Conservation (phyloP, 176 grass and related monocot species). For the Stipa capillata region DNA sequence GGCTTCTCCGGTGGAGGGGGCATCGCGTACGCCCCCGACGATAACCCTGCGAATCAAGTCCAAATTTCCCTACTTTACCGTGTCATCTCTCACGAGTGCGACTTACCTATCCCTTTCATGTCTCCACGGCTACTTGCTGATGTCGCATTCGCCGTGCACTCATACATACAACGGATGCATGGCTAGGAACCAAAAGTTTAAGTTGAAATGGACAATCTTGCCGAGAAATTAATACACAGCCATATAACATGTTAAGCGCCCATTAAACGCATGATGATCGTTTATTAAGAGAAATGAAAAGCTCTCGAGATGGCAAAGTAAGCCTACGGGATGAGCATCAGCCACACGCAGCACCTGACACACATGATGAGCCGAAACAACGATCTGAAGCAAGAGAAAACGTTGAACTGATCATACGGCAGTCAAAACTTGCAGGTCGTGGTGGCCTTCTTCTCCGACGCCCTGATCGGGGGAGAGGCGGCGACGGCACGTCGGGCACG, state of each 20-base stretch:
- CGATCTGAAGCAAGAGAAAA: not conserved
- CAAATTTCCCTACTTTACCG: not conserved
- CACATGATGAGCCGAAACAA: not conserved
- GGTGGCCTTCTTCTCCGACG: not conserved
- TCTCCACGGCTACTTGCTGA: not conserved
- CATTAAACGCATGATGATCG: not conserved
- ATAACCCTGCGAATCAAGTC: slow-evolving; percentile 27
- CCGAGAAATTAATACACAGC: not conserved
- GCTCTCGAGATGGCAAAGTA: not conserved
- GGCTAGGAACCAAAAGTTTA: not conserved
- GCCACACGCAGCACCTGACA: not conserved
- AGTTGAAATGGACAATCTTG: not conserved
- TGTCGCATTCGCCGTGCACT: not conserved
- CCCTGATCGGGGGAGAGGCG: not conserved
- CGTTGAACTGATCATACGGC: not conserved
- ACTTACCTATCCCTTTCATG: not conserved
- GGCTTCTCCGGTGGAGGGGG: slow-evolving; percentile 22
- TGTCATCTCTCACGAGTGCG: not conserved
- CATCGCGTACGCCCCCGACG: slow-evolving; percentile 10
- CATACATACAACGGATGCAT: not conserved
- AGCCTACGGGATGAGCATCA: not conserved
- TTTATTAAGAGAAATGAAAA: not conserved
- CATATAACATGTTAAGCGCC: not conserved
- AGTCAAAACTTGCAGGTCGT: not conserved
- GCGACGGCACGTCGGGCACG: slow-evolving; percentile 59